Conservation (phyloP, 2,329 filamentous ascomycete genomes). For the Pseudocercospora fijiensis region DNA sequence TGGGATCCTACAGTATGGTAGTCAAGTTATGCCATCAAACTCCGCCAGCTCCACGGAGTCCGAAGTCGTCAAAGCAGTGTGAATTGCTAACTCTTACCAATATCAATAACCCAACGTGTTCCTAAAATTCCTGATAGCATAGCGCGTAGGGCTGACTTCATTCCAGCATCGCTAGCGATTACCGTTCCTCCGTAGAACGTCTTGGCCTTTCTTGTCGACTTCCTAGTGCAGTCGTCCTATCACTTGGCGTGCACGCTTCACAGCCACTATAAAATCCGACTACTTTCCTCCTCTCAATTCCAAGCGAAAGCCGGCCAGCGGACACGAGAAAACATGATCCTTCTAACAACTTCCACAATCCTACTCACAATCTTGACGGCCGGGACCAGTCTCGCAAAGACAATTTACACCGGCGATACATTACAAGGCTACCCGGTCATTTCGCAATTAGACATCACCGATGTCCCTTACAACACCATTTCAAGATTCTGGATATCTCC, state of each 20-base stretch:
- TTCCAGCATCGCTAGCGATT: neutral
- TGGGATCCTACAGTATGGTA: neutral
- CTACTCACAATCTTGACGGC: neutral
- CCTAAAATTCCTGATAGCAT: too few relatives aligned
- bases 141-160: neutral
- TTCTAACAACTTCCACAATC: neutral
- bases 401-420: constrained; percentile 25
- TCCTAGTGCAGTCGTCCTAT: constrained; percentile 15
- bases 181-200: constrained; percentile 5
- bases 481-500: constrained; percentile 42
- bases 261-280: constrained; percentile 12
- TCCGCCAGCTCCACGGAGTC: neutral
- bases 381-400: constrained; percentile 6
- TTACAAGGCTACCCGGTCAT: constrained; percentile 28
- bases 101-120: too few relatives aligned
- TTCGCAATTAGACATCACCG: constrained; percentile 36
- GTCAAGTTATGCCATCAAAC: neutral
- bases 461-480: constrained; percentile 40
- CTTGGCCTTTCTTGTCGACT: constrained; percentile 25
- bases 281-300: neutral
- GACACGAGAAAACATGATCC: neutral
- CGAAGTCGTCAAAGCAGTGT: neutral
- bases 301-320: neutral
- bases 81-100: too few relatives aligned
- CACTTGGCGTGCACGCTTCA: constrained; percentile 21